These are phyloP conservation scores for Suillus clintonianus DNA, from an alignment of 768 basidiomycete species.

Conservation along the genomic window DNA sequence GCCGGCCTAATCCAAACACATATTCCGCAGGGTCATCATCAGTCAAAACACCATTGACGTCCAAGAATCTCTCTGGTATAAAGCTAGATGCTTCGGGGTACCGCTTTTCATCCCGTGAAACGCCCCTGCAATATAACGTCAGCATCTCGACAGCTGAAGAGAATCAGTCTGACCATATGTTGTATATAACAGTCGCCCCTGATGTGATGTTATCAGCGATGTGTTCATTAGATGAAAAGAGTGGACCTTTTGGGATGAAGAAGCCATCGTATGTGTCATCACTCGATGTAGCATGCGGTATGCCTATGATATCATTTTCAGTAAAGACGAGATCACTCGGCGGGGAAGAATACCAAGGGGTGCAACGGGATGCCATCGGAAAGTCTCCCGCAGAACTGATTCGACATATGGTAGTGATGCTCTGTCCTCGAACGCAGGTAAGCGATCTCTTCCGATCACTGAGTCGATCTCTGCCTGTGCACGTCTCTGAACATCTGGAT, in stretches of 20 bases:
- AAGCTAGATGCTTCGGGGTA: slow-evolving; percentile 12
- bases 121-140: not conserved
- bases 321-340: not conserved
- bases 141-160: not conserved
- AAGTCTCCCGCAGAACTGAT: not conserved
- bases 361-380: not conserved
- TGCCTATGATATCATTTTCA: not conserved
- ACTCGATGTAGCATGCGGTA: not conserved
- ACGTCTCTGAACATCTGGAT: slow-evolving; percentile 13
- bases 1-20: slow-evolving; percentile 14
- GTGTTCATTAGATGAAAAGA: not conserved
- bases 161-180: not conserved
- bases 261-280: slow-evolving; percentile 43
- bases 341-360: not conserved
- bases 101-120: not conserved
- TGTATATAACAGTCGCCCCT: not conserved
- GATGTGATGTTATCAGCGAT: too few relatives aligned
- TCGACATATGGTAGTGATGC: slow-evolving; percentile 1
- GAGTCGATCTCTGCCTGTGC: slow-evolving; percentile 18
- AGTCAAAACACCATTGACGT: not conserved
- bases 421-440: not conserved
- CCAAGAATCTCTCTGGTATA: slow-evolving; percentile 16
- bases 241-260: slow-evolving; percentile 27
- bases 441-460: not conserved
- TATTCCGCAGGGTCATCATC: slow-evolving; percentile 8